phyloP scores from a whole-genome alignment of 306 rosid genomes.

The Abrus precatorius region DNA sequence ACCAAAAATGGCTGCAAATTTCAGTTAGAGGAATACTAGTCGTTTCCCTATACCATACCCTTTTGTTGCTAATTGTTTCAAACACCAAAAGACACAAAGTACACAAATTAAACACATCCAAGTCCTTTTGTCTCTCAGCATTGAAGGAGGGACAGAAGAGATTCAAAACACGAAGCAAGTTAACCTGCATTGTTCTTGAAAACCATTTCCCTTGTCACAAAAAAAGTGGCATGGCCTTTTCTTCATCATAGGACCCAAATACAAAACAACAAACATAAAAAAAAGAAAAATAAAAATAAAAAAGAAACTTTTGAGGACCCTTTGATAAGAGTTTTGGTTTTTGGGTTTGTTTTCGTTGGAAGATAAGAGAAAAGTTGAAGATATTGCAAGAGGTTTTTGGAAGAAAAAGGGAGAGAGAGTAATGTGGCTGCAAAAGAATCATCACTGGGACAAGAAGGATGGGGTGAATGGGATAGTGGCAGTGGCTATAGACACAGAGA shows the following conservation, averaged over 20 bases:
- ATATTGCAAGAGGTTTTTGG: slow-evolving; percentile 13
- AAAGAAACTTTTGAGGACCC: background rate
- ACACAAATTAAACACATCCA: background rate
- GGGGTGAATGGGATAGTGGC: slow-evolving; percentile 80
- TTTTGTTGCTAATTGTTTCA: slow-evolving; percentile 31
- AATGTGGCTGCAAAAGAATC: slow-evolving; percentile 80
- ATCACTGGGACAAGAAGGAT: slow-evolving; percentile 63
- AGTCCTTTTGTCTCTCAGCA: slow-evolving; percentile 48
- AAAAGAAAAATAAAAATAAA: background rate
- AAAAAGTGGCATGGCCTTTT: background rate
- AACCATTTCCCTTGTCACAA: slow-evolving; percentile 19
- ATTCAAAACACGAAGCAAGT: background rate
- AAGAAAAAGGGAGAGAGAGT: slow-evolving; percentile 28
- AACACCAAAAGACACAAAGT: background rate
- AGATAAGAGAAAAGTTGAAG: background rate
- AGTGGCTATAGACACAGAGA: slow-evolving; percentile 89
- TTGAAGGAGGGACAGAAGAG: slow-evolving; percentile 43
- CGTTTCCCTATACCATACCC: background rate
- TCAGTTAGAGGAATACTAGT: slow-evolving; percentile 2
- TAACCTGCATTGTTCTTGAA: slow-evolving; percentile 14
- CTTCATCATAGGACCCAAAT: background rate
- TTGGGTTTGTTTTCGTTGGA: slow-evolving; percentile 15
- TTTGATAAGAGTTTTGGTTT: background rate
- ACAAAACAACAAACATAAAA: background rate
- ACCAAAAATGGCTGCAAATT: slow-evolving; percentile 40